Evolutionary conservation across 352 stramenopile genomes (phyloP), one percentile per base, ranked within the genome.

Genomic region (Blastocystis sp.): DNA sequence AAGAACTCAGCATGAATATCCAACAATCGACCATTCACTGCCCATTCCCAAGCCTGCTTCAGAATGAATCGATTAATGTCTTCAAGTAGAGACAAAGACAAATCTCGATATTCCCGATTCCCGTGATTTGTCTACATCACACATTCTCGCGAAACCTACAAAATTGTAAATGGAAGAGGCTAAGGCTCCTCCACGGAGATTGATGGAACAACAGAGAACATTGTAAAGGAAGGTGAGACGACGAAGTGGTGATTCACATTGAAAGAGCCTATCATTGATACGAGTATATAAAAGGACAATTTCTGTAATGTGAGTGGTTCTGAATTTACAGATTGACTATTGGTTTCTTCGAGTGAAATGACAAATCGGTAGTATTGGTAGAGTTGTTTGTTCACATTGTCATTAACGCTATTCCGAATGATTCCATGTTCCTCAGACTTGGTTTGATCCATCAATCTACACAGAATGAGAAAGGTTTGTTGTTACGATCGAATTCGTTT

Each of bases 1-100:
- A 80, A 80, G 69, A 80, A 80, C 43, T 80, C 69, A 0, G 69
- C 69, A 39, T 80, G 69, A 29, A 80, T 80, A 39, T 80, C 69
- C 39, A 80, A 39, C 43, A 80, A 35, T 32, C 69, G 69, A 19
- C 69, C 69, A 59, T 80, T 80, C 11, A 80, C 69, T 0, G 69
- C 69, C 69, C 69, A 80, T 37, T 80, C 43, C 69, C 69, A 80
- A 4, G 69, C 49, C n/a, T 80, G 69, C 21, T 80, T 80, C 43
- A 80, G 46, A 1, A 27, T 59, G 14, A 63, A 39, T 59, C 43
- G 42, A 61, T 59, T 80, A 24, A 80, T 54, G 51, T 80, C 69
- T 11, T 58, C 19, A 21, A 80, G 46, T 32, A 80, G 43, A 19
- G 69, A 24, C 3, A 80, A n/a, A 11, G 69, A 49, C n/a, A 80